Evolutionary conservation across 2,329 filamentous ascomycete species (phyloP), one percentile per base, ranked within the genome.

Genomic region (Diaporthe destruens): DNA sequence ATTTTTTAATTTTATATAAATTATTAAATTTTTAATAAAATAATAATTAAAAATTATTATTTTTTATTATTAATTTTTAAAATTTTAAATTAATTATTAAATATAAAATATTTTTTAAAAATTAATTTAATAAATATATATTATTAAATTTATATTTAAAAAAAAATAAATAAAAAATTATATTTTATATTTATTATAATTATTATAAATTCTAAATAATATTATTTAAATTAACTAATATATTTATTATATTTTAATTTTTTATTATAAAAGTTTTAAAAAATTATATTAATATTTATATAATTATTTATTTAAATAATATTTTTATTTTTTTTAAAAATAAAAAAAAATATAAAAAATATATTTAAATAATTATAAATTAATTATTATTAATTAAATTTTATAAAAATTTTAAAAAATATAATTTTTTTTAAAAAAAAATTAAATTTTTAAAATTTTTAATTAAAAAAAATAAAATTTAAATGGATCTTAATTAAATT

Each of bases 291-390:
- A 51, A 51, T 51, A 51, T 51, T 2, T 51, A 51, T 51, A 51
- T 51, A n/a, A 51, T 51, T 51, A 51, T 51, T 23, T 51, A 51
- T 51, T 51, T 51, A 51, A 23, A 51, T 23, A 51, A 51, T 51
- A 51, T 51, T 51, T 51, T 51, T 12, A 51, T 36, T 36, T 51
- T 44, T 44, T 47, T 44, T 18, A 20, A 47, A 20, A 47, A 23
- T 23, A 51, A 23, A 23, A 6, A 51, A 7, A 12, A 51, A 9
- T 23, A 51, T 23, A 20, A 47, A 16, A 18, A 47, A 12, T 51
- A 51, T 51, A 51, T 51, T 25, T 51, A 51, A 51, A 51, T 12
- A 25, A 51, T 51, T 51, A 23, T 51, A 23, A 14, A 51, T 25
- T 51, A 23, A 9, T 6, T 51, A 6, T 1, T 51, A 23, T 12